These are phyloP conservation scores for Hibiscus mutabilis DNA, from an alignment of 345 rosid genomes.

Conservation along the genomic window DNA sequence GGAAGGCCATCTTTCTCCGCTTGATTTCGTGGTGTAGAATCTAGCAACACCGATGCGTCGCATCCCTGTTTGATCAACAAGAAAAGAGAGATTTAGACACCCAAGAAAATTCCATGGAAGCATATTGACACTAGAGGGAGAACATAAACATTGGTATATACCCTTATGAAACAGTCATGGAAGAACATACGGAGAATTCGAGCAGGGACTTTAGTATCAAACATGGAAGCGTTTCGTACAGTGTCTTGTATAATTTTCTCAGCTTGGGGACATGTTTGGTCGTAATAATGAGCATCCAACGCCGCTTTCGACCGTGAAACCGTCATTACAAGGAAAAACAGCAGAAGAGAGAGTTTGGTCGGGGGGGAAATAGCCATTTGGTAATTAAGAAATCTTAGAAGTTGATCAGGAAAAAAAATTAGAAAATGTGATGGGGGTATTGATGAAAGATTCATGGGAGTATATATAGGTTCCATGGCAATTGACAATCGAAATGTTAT, in stretches of 20 bases:
- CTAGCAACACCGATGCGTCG: conserved; percentile 69
- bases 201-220: conserved; percentile 79
- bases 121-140: not conserved
- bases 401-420: not conserved
- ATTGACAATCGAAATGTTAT: not conserved
- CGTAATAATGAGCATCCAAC: conserved; percentile 49
- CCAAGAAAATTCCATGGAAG: not conserved
- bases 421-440: conserved; percentile 1
- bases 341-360: conserved; percentile 8
- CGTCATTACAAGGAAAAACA: conserved; percentile 17
- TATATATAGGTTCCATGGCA: conserved; percentile 21
- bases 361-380: conserved; percentile 21
- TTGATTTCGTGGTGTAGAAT: conserved; percentile 50
- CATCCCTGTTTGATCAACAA: conserved; percentile 46
- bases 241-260: conserved; percentile 57
- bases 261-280: conserved; percentile 61
- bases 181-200: conserved; percentile 84
- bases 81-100: not conserved
- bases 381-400: not conserved
- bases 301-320: conserved; percentile 28
- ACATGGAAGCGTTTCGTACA: conserved; percentile 45
- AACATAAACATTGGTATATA: conserved; percentile 14
- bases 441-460: conserved; percentile 13
- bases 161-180: conserved; percentile 87
- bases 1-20: conserved; percentile 93